A percentile compares a stretch with the other conserved stretches of the same genome.
Evolutionary conservation across 345 rosid genomes (phyloP).

Genomic region (Bruguiera parviflora): DNA sequence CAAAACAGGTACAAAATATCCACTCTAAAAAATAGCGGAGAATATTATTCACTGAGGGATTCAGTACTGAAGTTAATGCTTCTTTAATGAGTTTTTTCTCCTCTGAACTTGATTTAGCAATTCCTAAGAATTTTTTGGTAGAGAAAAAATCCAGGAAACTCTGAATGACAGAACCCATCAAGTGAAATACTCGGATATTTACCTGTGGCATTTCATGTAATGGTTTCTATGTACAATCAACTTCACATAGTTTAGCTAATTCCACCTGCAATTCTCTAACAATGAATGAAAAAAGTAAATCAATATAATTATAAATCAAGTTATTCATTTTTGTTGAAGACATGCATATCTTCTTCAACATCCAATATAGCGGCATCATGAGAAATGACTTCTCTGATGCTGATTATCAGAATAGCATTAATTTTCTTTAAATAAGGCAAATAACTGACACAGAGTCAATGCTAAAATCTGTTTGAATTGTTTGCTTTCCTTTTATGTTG

Average conservation of each 20-base stretch:
- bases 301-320: conserved; percentile 14
- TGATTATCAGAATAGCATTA: conserved; percentile 21
- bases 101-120: conserved; percentile 65
- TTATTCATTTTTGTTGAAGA: conserved; percentile 52
- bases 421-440: background rate
- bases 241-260: conserved; percentile 47
- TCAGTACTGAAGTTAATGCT: conserved; percentile 73
- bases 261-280: conserved; percentile 69
- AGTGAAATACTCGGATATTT: conserved; percentile 5
- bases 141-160: background rate
- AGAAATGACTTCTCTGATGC: conserved; percentile 89
- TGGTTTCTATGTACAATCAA: conserved; percentile 60
- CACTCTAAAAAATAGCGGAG: background rate
- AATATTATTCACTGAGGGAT: conserved; percentile 50
- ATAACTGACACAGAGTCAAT: too few relatives aligned
- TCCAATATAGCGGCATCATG: conserved; percentile 91
- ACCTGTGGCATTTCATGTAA: conserved; percentile 72
- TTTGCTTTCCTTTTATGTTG: conserved; percentile 3
- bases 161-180: background rate
- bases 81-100: conserved; percentile 53
- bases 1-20: background rate
- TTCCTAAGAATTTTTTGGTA: conserved; percentile 40
- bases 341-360: conserved; percentile 57
- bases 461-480: too few relatives aligned
- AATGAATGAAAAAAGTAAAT: conserved; percentile 23